Evolutionary conservation across 805 yeast species (phyloP).

Genomic region (Cephaloascus albidus): DNA sequence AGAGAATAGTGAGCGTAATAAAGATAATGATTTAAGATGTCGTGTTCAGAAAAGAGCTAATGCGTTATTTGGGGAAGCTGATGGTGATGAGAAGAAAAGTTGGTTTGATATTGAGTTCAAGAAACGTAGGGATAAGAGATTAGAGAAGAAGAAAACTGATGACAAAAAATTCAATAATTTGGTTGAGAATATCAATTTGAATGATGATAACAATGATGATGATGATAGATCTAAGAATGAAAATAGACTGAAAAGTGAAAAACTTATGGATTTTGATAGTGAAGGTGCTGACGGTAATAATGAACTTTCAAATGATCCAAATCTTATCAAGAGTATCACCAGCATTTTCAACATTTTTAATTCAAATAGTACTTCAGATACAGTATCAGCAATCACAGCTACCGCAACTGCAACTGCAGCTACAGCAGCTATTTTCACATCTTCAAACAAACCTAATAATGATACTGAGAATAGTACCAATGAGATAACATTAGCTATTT

Average conservation of each 20-base stretch:
- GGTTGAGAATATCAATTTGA: not conserved
- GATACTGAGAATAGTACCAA: too few species aligned
- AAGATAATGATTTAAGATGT: slow-evolving; percentile 78
- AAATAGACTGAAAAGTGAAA: not conserved
- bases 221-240: not conserved
- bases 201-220: not conserved
- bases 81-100: slow-evolving; percentile 40
- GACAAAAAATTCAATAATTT: slow-evolving; percentile 7
- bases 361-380: slow-evolving; percentile 20
- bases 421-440: slow-evolving; percentile 25
- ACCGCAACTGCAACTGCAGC: slow-evolving; percentile 27
- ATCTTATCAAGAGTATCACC: slow-evolving; percentile 15
- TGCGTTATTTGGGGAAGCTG: slow-evolving; percentile 52
- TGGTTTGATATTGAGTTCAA: slow-evolving; percentile 77
- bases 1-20: slow-evolving; percentile 68
- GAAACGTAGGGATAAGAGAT: slow-evolving; percentile 51
- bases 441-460: slow-evolving; percentile 11
- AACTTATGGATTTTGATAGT: not conserved
- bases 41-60: slow-evolving; percentile 70
- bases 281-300: slow-evolving; percentile 3
- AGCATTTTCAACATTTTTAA: slow-evolving; percentile 27
- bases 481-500: not conserved
- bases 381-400: slow-evolving; percentile 21
- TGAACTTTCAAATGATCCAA: slow-evolving; percentile 13
- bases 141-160: slow-evolving; percentile 32